Evolutionary conservation across 192 early-diverging fungal genomes (phyloP).

Genomic region (Umbelopsis vinacea): DNA sequence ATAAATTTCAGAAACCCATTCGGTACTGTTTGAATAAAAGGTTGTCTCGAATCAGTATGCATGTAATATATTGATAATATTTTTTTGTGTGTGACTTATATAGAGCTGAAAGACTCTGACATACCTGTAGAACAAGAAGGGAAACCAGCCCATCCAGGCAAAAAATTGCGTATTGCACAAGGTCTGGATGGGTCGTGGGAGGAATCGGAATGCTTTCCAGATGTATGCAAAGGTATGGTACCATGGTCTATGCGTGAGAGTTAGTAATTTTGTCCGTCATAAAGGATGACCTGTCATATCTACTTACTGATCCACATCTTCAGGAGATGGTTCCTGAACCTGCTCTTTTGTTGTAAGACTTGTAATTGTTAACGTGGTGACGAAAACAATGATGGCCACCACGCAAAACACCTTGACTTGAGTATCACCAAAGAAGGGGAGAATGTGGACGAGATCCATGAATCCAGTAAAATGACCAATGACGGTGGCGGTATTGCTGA

Average conservation of each 20-base stretch:
- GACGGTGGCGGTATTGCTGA: slow-evolving; percentile 84
- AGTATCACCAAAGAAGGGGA: slow-evolving; percentile 72
- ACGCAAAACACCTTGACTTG: slow-evolving; percentile 86
- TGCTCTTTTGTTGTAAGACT: slow-evolving; percentile 68
- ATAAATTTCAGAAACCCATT: slow-evolving; percentile 70
- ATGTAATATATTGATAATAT: no score
- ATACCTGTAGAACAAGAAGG: slow-evolving; percentile 92
- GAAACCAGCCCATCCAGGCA: slow-evolving; percentile 98
- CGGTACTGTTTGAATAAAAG: slow-evolving; percentile 44
- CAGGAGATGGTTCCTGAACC: slow-evolving; percentile 33
- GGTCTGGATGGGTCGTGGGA: slow-evolving; percentile 75
- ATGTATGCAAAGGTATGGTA: slow-evolving; percentile 54
- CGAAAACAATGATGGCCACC: slow-evolving; percentile 71
- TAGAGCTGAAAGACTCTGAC: no score
- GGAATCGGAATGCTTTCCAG: slow-evolving; percentile 60
- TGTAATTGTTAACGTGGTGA: slow-evolving; percentile 61
- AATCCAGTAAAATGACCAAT: slow-evolving; percentile 87
- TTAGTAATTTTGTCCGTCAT: background rate
- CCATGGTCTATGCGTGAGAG: slow-evolving; percentile 46
- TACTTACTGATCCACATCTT: slow-evolving; percentile 28
- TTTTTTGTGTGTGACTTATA: no score
- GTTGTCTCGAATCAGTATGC: no score
- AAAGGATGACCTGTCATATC: no score
- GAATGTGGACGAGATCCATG: slow-evolving; percentile 70
- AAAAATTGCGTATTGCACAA: slow-evolving; percentile 93